These are phyloP conservation scores for Conoideocrella luteorostrata DNA, from an alignment of 2,329 filamentous ascomycete genomes.

Conservation along the genomic window DNA sequence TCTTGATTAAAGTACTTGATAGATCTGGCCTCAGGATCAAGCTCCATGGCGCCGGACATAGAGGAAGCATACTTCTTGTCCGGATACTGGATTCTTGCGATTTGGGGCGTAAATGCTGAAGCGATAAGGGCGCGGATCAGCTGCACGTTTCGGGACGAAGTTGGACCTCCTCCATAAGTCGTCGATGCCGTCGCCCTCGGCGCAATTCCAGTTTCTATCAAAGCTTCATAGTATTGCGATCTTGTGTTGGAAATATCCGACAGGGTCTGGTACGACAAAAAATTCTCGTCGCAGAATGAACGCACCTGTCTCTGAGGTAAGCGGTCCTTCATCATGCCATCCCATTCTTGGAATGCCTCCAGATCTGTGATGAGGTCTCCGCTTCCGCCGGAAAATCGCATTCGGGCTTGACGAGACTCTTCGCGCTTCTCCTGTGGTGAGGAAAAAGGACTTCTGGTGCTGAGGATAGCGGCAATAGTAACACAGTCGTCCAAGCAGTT, in stretches of 20 bases:
- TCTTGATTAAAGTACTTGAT: slow-evolving; percentile 92
- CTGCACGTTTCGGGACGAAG: slow-evolving; percentile 27
- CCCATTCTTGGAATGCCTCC: slow-evolving; percentile 77
- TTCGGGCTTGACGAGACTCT: slow-evolving; percentile 68
- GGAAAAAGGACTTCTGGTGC: slow-evolving; percentile 78
- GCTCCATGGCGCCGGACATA: slow-evolving; percentile 80
- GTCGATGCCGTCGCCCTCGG: slow-evolving; percentile 30
- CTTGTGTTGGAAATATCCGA: slow-evolving; percentile 83
- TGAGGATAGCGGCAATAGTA: slow-evolving; percentile 88
- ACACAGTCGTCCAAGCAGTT: slow-evolving; percentile 84
- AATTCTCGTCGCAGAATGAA: slow-evolving; percentile 78
- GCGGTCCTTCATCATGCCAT: slow-evolving; percentile 54
- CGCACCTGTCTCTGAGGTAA: slow-evolving; percentile 58
- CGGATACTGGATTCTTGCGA: slow-evolving; percentile 86
- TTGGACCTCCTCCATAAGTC: slow-evolving; percentile 26
- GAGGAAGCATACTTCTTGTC: slow-evolving; percentile 92
- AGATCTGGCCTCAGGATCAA: slow-evolving; percentile 84
- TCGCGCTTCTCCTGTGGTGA: slow-evolving; percentile 79
- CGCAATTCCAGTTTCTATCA: slow-evolving; percentile 81
- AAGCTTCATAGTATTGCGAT: slow-evolving; percentile 75
- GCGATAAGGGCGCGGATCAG: slow-evolving; percentile 66
- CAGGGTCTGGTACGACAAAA: slow-evolving; percentile 75
- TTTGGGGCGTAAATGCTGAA: slow-evolving; percentile 74
- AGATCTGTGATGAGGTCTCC: slow-evolving; percentile 88
- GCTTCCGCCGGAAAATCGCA: slow-evolving; percentile 67